These are phyloP conservation scores for Solanum chmielewskii DNA, from an alignment of 257 asterid species.

Conservation along the genomic window DNA sequence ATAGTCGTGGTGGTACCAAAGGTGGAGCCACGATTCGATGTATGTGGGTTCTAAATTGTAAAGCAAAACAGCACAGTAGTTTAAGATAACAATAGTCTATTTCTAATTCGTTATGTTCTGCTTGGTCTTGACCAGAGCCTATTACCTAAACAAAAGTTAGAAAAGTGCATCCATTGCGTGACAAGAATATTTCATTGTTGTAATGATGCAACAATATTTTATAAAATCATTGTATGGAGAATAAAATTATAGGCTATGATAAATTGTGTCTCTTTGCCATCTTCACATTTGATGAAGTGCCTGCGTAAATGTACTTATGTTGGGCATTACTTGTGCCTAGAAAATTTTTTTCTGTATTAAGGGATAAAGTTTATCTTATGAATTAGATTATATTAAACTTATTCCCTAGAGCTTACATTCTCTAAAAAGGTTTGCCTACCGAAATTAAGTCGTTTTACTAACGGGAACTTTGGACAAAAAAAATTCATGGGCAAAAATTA, in stretches of 20 bases:
- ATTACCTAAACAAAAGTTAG: background rate
- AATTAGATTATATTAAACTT: background rate
- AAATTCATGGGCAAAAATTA: background rate
- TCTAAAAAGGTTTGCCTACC: background rate
- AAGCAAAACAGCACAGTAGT: no score
- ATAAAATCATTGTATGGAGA: background rate
- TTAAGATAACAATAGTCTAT: no score
- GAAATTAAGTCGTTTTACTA: no score
- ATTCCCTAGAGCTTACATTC: background rate
- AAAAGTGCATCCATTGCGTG: background rate
- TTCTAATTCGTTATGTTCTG: background rate
- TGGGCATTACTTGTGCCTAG: background rate
- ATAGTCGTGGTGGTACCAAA: no score
- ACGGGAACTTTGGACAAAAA: background rate
- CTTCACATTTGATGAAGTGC: background rate
- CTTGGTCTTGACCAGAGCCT: background rate
- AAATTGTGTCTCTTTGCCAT: background rate
- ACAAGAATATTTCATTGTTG: background rate
- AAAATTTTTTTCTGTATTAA: no score
- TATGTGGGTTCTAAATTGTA: no score
- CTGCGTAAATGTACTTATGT: background rate
- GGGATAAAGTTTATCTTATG: background rate
- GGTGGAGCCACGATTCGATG: no score
- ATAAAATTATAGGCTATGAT: background rate
- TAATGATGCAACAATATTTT: background rate